Conservation (phyloP, 352 stramenopile genomes). For the Peronospora destructor region DNA sequence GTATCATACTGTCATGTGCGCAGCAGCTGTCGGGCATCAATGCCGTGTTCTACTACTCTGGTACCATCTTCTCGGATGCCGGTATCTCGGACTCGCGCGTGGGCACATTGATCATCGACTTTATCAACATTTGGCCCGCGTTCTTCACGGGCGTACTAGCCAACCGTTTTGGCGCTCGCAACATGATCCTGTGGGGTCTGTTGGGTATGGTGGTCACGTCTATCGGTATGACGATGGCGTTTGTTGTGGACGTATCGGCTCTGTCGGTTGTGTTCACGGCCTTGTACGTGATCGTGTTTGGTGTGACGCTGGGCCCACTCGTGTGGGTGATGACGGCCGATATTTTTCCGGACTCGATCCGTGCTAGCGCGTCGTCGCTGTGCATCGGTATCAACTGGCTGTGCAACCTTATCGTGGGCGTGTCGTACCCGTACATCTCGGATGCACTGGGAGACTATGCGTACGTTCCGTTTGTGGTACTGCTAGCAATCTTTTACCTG, state of each 20-base stretch:
- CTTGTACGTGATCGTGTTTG: slow-evolving; percentile 25
- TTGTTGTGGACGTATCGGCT: slow-evolving; percentile 14
- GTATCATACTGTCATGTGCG: slow-evolving; percentile 34
- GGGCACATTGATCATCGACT: slow-evolving; percentile 23
- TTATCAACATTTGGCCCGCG: slow-evolving; percentile 26
- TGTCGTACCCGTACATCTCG: slow-evolving; percentile 15
- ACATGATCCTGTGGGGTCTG: slow-evolving; percentile 35
- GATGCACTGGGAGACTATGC: slow-evolving; percentile 5
- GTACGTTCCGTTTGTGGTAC: slow-evolving; percentile 10
- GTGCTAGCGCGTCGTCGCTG: slow-evolving; percentile 1
- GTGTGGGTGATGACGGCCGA: slow-evolving; percentile 9
- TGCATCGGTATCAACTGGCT: slow-evolving; percentile 14
- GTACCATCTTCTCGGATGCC: slow-evolving; percentile 23
- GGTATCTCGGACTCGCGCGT: slow-evolving; percentile 25
- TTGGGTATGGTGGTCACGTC: slow-evolving; percentile 18
- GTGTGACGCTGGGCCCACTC: slow-evolving; percentile 2
- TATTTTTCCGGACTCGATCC: slow-evolving; percentile 7
- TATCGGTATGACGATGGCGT: slow-evolving; percentile 22
- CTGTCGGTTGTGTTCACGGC: slow-evolving; percentile 26
- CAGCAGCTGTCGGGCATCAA: slow-evolving; percentile 24
- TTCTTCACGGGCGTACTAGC: slow-evolving; percentile 24
- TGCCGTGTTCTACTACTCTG: slow-evolving; percentile 23
- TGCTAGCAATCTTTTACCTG: slow-evolving; percentile 6
- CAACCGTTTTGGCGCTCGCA: slow-evolving; percentile 42
- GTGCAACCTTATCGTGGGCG: slow-evolving; percentile 12